A percentile compares a stretch with the other conserved stretches of the same genome.
phyloP scores from a whole-genome alignment of 305 asterid genomes.

The Fraxinus xanthoxyloides region DNA sequence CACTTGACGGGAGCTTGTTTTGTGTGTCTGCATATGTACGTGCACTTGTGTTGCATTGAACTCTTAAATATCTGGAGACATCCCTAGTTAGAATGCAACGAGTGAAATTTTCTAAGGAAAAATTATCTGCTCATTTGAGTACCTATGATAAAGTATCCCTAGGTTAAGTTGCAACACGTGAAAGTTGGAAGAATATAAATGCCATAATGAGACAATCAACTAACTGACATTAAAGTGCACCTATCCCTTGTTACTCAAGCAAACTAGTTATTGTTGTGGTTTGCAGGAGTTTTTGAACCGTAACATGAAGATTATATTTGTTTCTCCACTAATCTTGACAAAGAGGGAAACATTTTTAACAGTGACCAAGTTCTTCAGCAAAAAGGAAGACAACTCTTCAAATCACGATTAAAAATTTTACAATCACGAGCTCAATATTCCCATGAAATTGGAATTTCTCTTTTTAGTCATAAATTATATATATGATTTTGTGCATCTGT shows the following conservation, averaged over 20 bases:
- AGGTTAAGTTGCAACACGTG: neutral
- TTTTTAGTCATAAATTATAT: neutral
- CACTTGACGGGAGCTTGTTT: neutral
- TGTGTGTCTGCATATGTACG: neutral
- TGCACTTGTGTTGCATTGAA: neutral
- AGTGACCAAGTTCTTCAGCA: neutral
- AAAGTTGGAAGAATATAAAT: neutral
- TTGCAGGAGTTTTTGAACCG: neutral
- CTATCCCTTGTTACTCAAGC: neutral
- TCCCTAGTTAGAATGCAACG: neutral
- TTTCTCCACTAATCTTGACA: neutral
- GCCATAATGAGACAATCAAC: neutral
- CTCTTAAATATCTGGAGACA: neutral
- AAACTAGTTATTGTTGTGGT: neutral
- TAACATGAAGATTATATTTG: neutral
- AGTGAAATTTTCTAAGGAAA: neutral
- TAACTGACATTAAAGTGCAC: neutral
- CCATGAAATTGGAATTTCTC: neutral
- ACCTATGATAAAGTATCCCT: neutral
- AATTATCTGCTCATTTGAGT: neutral
- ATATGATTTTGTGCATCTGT: neutral
- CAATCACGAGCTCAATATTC: neutral
- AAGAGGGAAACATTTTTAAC: neutral
- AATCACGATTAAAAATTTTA: neutral
- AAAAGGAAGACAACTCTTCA: neutral